Conservation (phyloP, 192 early-diverging fungal species). For the Pilobolus umbonatus region DNA sequence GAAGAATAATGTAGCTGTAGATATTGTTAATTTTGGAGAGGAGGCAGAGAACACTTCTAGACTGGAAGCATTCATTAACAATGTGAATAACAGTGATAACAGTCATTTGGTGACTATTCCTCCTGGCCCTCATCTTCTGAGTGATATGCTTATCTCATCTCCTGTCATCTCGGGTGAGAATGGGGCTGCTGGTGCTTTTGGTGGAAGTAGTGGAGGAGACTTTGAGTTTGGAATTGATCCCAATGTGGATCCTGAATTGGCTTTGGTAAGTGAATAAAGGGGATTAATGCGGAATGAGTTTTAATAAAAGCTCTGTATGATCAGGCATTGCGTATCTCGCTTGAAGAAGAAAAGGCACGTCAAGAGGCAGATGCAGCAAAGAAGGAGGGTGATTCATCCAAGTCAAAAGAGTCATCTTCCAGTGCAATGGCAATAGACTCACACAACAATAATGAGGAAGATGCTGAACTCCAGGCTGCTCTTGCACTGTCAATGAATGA, state of each 20-base stretch:
- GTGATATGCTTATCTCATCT: slow-evolving; percentile 80
- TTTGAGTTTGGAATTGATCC: slow-evolving; percentile 97
- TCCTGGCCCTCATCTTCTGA: slow-evolving; percentile 90
- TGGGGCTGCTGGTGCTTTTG: slow-evolving; percentile 64
- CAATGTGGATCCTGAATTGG: slow-evolving; percentile 90
- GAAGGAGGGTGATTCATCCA: slow-evolving; percentile 35
- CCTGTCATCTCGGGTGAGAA: slow-evolving; percentile 85
- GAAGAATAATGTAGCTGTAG: slow-evolving; percentile 96
- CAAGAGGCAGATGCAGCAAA: slow-evolving; percentile 60
- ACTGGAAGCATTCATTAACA: slow-evolving; percentile 84
- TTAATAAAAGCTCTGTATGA: not conserved
- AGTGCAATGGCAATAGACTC: slow-evolving; percentile 35
- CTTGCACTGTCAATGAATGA: slow-evolving; percentile 63
- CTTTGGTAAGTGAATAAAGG: slow-evolving; percentile 48
- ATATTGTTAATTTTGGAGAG: slow-evolving; percentile 95
- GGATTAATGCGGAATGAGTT: not conserved
- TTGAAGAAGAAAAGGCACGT: slow-evolving; percentile 93
- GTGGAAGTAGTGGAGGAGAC: slow-evolving; percentile 51
- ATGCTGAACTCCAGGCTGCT: slow-evolving; percentile 54
- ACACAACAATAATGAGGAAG: slow-evolving; percentile 23
- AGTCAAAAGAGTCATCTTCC: slow-evolving; percentile 20
- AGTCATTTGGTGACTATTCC: slow-evolving; percentile 90
- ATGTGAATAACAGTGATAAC: slow-evolving; percentile 90
- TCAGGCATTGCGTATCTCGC: slow-evolving; percentile 87
- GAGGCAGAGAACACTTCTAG: slow-evolving; percentile 82